phyloP scores from a whole-genome alignment of 257 asterid genomes.

The Gentiana macrophylla region DNA sequence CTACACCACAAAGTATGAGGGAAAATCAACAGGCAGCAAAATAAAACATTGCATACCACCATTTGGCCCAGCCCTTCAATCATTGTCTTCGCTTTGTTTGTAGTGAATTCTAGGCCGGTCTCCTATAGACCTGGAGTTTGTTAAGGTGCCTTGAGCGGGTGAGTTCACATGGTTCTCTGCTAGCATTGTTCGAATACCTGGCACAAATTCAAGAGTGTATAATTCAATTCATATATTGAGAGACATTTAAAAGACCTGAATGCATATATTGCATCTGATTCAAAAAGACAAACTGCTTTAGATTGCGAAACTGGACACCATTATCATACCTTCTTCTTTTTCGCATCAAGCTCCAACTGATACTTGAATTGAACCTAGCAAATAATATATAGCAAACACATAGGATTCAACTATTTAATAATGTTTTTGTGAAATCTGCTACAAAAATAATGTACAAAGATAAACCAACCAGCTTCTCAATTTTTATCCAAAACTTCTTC shows the following conservation, averaged over 20 bases:
- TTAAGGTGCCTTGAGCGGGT: conserved; percentile 34
- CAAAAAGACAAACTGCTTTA: no score
- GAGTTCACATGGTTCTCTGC: conserved; percentile 89
- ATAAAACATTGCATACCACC: conserved; percentile 29
- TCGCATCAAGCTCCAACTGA: conserved; percentile 82
- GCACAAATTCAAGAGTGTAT: conserved; percentile 10
- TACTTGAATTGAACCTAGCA: conserved; percentile 83
- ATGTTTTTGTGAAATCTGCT: neutral
- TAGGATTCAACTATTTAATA: conserved; percentile 5
- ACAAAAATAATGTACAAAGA: conserved; percentile 12
- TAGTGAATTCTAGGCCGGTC: conserved; percentile 27
- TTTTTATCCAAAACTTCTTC: conserved; percentile 96
- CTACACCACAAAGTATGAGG: conserved; percentile 12
- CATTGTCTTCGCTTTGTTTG: conserved; percentile 29
- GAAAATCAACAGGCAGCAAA: conserved; percentile 9
- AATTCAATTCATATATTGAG: neutral
- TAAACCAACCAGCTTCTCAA: conserved; percentile 84
- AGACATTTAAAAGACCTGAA: neutral
- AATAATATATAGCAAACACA: conserved; percentile 15
- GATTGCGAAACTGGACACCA: conserved; percentile 67
- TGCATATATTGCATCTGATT: neutral
- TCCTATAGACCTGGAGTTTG: conserved; percentile 26
- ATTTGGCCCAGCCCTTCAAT: conserved; percentile 27
- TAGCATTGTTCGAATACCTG: conserved; percentile 93
- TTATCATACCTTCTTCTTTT: conserved; percentile 90